These are phyloP conservation scores for Microsporum canis DNA, from an alignment of 2,329 filamentous ascomycete species.

Conservation along the genomic window DNA sequence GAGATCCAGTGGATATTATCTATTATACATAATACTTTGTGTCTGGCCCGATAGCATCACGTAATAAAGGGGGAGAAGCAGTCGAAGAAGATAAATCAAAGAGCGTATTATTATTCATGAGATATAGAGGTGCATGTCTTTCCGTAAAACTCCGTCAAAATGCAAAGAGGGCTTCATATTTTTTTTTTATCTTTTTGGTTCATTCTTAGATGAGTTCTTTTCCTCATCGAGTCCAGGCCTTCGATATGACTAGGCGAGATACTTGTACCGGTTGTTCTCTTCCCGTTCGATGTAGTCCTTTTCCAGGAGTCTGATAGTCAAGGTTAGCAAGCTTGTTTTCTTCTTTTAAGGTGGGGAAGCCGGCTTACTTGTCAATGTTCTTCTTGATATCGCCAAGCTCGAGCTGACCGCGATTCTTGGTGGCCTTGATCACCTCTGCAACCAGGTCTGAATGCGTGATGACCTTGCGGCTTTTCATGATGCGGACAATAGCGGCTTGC, in stretches of 20 bases:
- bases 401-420: slow-evolving; percentile 72
- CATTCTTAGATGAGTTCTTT: neutral
- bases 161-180: neutral
- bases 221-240: neutral
- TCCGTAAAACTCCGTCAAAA: neutral
- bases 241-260: slow-evolving; percentile 46
- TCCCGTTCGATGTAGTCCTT: slow-evolving; percentile 82
- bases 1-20: neutral
- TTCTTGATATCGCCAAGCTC: slow-evolving; percentile 85
- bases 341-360: neutral
- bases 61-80: neutral
- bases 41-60: neutral
- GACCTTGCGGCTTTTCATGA: slow-evolving; percentile 88
- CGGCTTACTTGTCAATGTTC: slow-evolving; percentile 80
- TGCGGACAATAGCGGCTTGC: slow-evolving; percentile 89
- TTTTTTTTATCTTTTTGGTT: neutral
- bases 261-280: slow-evolving; percentile 50
- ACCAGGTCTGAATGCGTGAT: slow-evolving; percentile 82
- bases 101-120: neutral
- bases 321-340: slow-evolving; percentile 7
- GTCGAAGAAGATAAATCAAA: neutral
- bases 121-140: neutral
- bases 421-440: slow-evolving; percentile 83
- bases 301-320: slow-evolving; percentile 60
- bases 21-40: neutral